Base-by-base conservation (phyloP, 176 grass and related monocot species). In the Rhipidocladum racemiflorum region DNA sequence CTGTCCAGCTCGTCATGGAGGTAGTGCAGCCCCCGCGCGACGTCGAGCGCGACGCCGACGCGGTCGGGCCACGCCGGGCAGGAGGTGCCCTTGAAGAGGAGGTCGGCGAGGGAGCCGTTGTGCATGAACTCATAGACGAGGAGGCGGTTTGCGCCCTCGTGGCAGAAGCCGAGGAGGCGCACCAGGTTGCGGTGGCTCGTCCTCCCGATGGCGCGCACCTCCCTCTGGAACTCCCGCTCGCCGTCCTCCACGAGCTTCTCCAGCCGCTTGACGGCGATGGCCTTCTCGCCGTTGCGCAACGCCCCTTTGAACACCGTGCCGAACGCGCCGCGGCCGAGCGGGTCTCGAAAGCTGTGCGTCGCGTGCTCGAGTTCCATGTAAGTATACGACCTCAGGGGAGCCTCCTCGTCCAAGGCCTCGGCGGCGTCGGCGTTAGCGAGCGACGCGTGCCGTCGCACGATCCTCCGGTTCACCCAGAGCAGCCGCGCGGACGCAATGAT, bases 91-190 rank as follows among this genome's bases (percentile, higher is more conserved):
- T 72, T 79, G 79, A 94, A 94, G 27, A 94, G 80, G 17, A 74
- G 45, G 40, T 90, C 81, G 35, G 88, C 92, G 25, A 94, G 87
- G 18, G 92, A 94, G 6, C 84, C 77, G 9, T 74, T 82, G 71
- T 67, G 85, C 89, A 94, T 89, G 89, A 81, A 94, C 71, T 94
- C 86, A 69, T 87, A 91, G 17, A 94, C 92, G 50, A 94, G 89
- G 20, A 94, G 86, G 45, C 92, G 86, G 70, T 78, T 50, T 25
- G 80, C 23, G 55, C 89, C 84, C 76, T 87, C 76, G 49, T 85
- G 84, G 82, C 92, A 94, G 83, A 89, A 91, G 5, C 92, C 89
- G 18, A 87, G 80, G 42, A 91, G 76, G 11, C 81, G 86, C 6
- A 94, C 92, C 23, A 94, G 81, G 72, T 94, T 94, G 0, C 83